phyloP scores from a whole-genome alignment of 306 rosid species.

The Inga laurina region DNA sequence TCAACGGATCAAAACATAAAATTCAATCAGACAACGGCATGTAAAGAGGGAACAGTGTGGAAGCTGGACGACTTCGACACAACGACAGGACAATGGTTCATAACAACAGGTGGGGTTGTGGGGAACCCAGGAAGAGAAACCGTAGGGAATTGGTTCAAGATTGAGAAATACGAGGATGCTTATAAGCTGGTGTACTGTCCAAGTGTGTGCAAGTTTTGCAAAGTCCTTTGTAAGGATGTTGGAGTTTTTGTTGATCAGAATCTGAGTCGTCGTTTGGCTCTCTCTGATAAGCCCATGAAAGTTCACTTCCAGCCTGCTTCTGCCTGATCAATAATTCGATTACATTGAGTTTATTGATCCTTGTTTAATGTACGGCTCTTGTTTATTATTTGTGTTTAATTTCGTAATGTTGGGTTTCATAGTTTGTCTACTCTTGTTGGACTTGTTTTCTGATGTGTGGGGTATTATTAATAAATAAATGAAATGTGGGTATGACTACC shows the following conservation, averaged over 20 bases:
- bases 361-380: not conserved
- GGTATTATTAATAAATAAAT: not conserved
- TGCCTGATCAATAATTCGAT: not conserved
- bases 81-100: slow-evolving; percentile 40
- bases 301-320: slow-evolving; percentile 38
- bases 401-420: not conserved
- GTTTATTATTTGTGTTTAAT: not conserved
- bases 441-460: not conserved
- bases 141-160: slow-evolving; percentile 59
- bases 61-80: slow-evolving; percentile 45
- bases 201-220: slow-evolving; percentile 53
- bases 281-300: slow-evolving; percentile 36
- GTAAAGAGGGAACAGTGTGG: slow-evolving; percentile 50
- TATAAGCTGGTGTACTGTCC: slow-evolving; percentile 70
- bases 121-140: slow-evolving; percentile 58
- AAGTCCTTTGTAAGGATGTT: slow-evolving; percentile 50
- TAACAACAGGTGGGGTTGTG: slow-evolving; percentile 48
- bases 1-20: slow-evolving; percentile 57
- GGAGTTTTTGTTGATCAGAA: slow-evolving; percentile 38
- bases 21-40: slow-evolving; percentile 26
- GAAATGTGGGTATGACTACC: not conserved
- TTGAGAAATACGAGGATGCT: slow-evolving; percentile 51
- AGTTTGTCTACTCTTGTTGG: not conserved
- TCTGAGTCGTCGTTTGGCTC: slow-evolving; percentile 32
- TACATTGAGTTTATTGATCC: not conserved